Base-by-base conservation (phyloP, 78 protist genomes). In the Monosiga brevicollis region DNA sequence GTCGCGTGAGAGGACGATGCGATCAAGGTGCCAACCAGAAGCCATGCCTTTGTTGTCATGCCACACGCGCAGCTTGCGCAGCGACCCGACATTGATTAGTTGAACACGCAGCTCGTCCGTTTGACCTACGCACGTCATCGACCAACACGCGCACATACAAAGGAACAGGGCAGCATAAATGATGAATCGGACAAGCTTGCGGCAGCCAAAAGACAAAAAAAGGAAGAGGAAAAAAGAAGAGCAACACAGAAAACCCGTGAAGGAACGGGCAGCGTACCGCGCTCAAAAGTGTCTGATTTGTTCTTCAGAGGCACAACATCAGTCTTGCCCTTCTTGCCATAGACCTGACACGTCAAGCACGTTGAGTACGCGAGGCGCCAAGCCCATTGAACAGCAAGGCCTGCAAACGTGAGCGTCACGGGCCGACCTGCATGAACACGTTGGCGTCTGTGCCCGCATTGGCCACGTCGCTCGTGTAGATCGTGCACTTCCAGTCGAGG, bases 1-100 rank as follows among this genome's bases (percentile, higher is more conserved):
- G n/a, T n/a, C n/a, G 43, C 70, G 39, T 9, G 1, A 0, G 38
- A 81, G 54, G 3, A 29, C 42, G 40, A 81, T 73, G 40, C 70
- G 49, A 11, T 81, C 84, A 41, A 81, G 84, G 54, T 70, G 32
- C 84, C 84, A 81, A 34, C 84, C 84, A 25, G 84, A 42, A 29
- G 34, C 25, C 25, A 71, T 2, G 37, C 78, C 75, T 11, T 35
- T 37, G 80, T 76, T 76, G 80, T 76, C 80, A 29, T 76, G 80
- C 9, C 36, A 76, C n/a, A 76, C 49, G 42, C 9, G 10, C 37
- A 76, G 36, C 62, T 49, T 49, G 62, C 62, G 62, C 62, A 49
- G 62, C 6, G 15, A 6, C 29, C 62, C 62, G 15, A 75, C 11
- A 15, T 75, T 15, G 15, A 75, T 15, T 6, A 36, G 15, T 15